A percentile compares a stretch with the other conserved stretches of the same genome.
Conservation (phyloP, 345 rosid genomes). For the Garcia nutans region DNA sequence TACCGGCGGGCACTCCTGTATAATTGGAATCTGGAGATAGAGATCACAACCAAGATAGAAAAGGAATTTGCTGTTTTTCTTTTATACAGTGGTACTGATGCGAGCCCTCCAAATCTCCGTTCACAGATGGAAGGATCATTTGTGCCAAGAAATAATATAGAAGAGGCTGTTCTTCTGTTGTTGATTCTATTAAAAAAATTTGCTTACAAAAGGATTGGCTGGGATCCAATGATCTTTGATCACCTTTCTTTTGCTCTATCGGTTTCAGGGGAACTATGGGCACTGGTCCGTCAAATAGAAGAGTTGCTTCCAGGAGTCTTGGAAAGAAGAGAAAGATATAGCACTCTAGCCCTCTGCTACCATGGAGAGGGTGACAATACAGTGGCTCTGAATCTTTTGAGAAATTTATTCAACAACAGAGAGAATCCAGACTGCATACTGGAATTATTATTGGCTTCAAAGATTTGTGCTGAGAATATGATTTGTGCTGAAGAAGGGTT, state of each 20-base stretch:
- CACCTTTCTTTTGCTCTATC: conserved; percentile 77
- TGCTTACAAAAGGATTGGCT: conserved; percentile 49
- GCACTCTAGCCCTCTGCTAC: conserved; percentile 63
- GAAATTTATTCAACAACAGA: conserved; percentile 44
- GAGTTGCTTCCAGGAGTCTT: conserved; percentile 63
- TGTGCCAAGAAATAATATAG: conserved; percentile 73
- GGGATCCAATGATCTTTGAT: conserved; percentile 80
- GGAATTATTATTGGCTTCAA: conserved; percentile 62
- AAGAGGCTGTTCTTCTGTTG: conserved; percentile 77
- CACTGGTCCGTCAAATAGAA: conserved; percentile 62
- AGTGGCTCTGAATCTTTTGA: conserved; percentile 62
- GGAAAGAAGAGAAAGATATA: conserved; percentile 56
- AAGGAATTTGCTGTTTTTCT: conserved; percentile 72
- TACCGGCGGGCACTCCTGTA: conserved; percentile 69
- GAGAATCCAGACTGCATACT: conserved; percentile 56
- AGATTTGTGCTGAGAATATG: conserved; percentile 44
- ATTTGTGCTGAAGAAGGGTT: conserved; percentile 54
- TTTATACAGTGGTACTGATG: conserved; percentile 72
- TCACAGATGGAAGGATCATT: conserved; percentile 63
- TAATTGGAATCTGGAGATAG: conserved; percentile 63
- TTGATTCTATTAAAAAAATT: conserved; percentile 67
- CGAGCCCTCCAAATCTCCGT: conserved; percentile 77
- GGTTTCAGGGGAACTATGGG: conserved; percentile 57
- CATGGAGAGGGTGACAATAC: conserved; percentile 61
- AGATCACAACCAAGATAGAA: conserved; percentile 62